Conservation (phyloP, 805 yeast genomes). For the Candida nitratophila region DNA sequence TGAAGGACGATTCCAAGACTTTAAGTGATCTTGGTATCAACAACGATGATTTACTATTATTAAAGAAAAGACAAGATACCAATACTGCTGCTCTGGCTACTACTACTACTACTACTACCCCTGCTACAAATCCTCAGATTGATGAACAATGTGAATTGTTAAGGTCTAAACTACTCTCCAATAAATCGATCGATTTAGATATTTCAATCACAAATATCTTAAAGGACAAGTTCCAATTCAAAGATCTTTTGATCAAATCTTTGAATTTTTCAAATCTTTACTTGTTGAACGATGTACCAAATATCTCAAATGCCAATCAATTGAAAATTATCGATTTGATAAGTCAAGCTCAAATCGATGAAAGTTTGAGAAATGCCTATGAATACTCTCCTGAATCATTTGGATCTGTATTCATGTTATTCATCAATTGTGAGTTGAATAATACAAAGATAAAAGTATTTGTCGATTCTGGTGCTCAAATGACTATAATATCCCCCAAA, state of each 20-base stretch:
- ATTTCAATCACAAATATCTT: neutral
- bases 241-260: slow-evolving; percentile 1
- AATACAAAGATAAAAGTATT: slow-evolving; percentile 82
- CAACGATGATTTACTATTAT: slow-evolving; percentile 55
- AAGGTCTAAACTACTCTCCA: neutral
- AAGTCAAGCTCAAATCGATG: slow-evolving; percentile 68
- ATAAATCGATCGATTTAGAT: neutral
- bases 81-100: slow-evolving; percentile 6
- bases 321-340: slow-evolving; percentile 58
- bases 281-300: neutral
- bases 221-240: neutral
- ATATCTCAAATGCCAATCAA: slow-evolving; percentile 32
- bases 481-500: slow-evolving; percentile 72
- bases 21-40: slow-evolving; percentile 40
- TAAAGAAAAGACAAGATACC: slow-evolving; percentile 19
- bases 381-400: slow-evolving; percentile 90
- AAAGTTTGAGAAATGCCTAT: slow-evolving; percentile 69
- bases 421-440: slow-evolving; percentile 69
- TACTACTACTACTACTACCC: slow-evolving; percentile 25
- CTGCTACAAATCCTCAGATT: slow-evolving; percentile 13
- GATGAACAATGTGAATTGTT: neutral
- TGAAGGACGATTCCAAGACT: slow-evolving; percentile 23
- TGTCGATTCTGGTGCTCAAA: slow-evolving; percentile 95
- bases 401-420: slow-evolving; percentile 77
- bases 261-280: slow-evolving; percentile 18